phyloP scores from a whole-genome alignment of 768 basidiomycete species.

The Mycena galericulata region DNA sequence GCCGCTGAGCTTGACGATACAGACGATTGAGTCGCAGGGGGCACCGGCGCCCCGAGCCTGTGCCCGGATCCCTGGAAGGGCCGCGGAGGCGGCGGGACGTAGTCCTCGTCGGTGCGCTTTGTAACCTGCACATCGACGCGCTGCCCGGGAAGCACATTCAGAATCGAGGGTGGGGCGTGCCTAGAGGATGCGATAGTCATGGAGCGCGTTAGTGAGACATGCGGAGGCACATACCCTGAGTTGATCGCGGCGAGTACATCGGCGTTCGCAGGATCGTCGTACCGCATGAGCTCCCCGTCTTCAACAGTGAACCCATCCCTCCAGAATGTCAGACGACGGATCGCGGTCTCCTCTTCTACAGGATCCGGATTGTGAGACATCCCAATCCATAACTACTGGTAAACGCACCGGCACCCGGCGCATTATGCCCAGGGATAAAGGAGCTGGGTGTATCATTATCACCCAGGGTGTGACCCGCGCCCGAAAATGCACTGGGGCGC shows the following conservation, averaged over 20 bases:
- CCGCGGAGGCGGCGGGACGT: constrained; percentile 57
- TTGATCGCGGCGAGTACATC: constrained; percentile 73
- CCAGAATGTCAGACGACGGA: constrained; percentile 79
- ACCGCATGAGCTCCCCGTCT: constrained; percentile 72
- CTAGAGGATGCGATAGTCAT: background rate
- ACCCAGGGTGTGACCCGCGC: constrained; percentile 72
- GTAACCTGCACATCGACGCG: constrained; percentile 73
- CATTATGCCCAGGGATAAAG: constrained; percentile 60
- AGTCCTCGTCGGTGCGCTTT: constrained; percentile 67
- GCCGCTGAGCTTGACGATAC: constrained; percentile 30
- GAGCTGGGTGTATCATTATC: constrained; percentile 71
- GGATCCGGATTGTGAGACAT: background rate
- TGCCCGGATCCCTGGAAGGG: constrained; percentile 71
- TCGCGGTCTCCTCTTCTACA: constrained; percentile 38
- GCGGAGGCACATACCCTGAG: constrained; percentile 51
- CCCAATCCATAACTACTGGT: background rate
- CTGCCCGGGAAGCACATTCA: constrained; percentile 71
- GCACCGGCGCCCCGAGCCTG: constrained; percentile 71
- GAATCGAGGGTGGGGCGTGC: constrained; percentile 69
- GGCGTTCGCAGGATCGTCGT: constrained; percentile 69
- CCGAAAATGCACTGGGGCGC: constrained; percentile 52
- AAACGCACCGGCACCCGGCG: background rate
- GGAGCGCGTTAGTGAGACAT: background rate
- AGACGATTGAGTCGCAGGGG: constrained; percentile 40
- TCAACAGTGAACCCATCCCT: constrained; percentile 80